Base-by-base conservation (phyloP, 768 basidiomycete genomes). In the Leucocoprinus birnbaumii region DNA sequence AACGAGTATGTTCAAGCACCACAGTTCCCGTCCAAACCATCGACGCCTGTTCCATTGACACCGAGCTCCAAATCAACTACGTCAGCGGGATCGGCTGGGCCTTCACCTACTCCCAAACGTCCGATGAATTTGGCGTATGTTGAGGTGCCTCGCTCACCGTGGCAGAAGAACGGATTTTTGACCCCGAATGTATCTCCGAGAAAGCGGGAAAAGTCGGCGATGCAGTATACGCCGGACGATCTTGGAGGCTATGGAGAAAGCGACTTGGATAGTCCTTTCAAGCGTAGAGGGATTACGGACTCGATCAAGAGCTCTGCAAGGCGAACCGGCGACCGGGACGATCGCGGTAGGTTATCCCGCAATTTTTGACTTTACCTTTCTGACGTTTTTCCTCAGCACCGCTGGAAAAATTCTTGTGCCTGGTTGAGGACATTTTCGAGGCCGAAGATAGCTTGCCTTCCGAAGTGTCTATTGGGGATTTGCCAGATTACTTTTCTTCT, bases 341-440 rank as follows among this genome's bases (percentile, higher is more conserved):
- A 89, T 21, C 75, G 89, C 72, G 84, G 87, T 89, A 56, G 44
- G 69, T 68, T 25, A 16, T 19, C n/a, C 25, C 22, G 7, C 4
- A 2, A 8, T 14, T 48, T 16, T 2, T 13, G n/a, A 19, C 21
- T 5, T 14, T 34, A 18, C 9, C 27, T 19, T n/a, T 19, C 24
- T 52, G 22, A 49, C 21, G 49, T 51, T 53, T 60, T 56, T 25
- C 44, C 57, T 13, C 45, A 87, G 88, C 70, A 1, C 87, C 89
- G 0, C 68, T 89, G 3, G 88, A 94, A 63, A 95, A 90, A 66
- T 75, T 98, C 9, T 75, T 73, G 0, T 82, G 84, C 2, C 71
- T 92, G 16, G 73, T 96, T 1, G 91, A 94, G 59, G 93, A 96
- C 51, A 79, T 97, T 14, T 89, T 96, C 60, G 90, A 94, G 63